Evolutionary conservation across 257 asterid species (phyloP), one percentile per base, ranked within the genome.

Genomic region (Jasminum sambac): DNA sequence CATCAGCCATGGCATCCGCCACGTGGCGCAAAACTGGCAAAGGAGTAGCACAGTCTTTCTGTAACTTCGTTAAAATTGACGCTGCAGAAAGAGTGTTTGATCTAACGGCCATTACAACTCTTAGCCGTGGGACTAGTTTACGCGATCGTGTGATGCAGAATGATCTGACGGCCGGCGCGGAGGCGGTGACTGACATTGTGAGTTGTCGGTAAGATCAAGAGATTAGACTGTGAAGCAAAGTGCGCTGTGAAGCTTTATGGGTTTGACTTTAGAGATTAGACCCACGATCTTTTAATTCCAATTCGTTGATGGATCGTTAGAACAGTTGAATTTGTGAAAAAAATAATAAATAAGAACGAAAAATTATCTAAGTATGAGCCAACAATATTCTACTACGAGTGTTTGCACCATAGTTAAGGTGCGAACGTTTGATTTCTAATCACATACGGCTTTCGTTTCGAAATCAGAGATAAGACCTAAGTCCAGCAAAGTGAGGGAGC

Each of bases 21-120:
- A 90, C 93, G 76, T 83, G 87, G 78, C 88, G 93, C 80, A 90
- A 77, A 36, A 90, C 79, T 2, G 90, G 93, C 72, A 88, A 71
- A 23, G 95, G 96, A 66, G 95, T 85, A 64, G 91, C 86, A 73
- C 93, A 90, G 55, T 88, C 95, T 69, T 70, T 78, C 80, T 85
- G 80, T 82, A 90, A 55, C 81, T 88, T 85, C 23, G 85, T 83
- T 72, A 90, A 79, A 63, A 84, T 80, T 40, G 88, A 78, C 26
- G 85, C 77, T 21, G 71, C 83, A 21, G 82, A 46, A 30, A 76
- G 57, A 5, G 70, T 68, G 58, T 10, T 68, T 68, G 89, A 82
- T 69, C 84, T 78, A 58, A 83, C 79, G 39, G 88, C 68, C 90
- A 82, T 80, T 38, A 66, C 74, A 57, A 70, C 74, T 73, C 83